Percentiles rank a stretch among this genome's conserved stretches.
phyloP scores from a whole-genome alignment of 805 yeast genomes.

The Candida hungchunana region DNA sequence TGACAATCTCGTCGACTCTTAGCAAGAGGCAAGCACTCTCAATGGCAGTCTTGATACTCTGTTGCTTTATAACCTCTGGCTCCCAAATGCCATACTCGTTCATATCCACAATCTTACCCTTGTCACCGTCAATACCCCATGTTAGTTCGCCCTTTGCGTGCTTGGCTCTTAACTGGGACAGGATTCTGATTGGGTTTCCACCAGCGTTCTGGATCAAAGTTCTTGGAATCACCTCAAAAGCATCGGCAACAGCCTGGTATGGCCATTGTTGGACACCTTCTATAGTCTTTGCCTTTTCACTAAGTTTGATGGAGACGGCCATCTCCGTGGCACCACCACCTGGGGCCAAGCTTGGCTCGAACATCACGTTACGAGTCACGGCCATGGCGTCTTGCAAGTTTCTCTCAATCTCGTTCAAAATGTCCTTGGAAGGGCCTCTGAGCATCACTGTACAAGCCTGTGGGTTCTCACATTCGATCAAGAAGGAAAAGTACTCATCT shows the following conservation, averaged over 20 bases:
- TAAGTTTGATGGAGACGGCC: conserved; percentile 87
- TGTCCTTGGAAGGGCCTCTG: conserved; percentile 97
- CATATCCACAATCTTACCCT: conserved; percentile 95
- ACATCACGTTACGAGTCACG: conserved; percentile 89
- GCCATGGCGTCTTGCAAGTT: conserved; percentile 98
- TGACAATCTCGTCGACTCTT: conserved; percentile 96
- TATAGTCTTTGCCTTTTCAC: conserved; percentile 86
- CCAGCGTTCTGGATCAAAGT: conserved; percentile 97
- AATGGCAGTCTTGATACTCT: conserved; percentile 94
- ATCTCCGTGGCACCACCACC: conserved; percentile 99
- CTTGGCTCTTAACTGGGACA: conserved; percentile 90
- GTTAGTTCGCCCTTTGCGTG: conserved; percentile 88
- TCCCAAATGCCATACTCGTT: conserved; percentile 96
- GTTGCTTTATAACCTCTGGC: conserved; percentile 97
- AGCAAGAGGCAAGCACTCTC: conserved; percentile 93
- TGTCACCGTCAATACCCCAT: conserved; percentile 92
- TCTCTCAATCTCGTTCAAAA: conserved; percentile 92
- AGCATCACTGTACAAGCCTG: conserved; percentile 89
- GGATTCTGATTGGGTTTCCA: conserved; percentile 86
- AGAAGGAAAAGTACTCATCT: conserved; percentile 90
- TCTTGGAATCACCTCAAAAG: conserved; percentile 97
- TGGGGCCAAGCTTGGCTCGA: conserved; percentile 92
- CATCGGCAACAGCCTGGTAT: conserved; percentile 97
- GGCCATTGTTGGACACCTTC: conserved; percentile 99
- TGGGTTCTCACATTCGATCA: conserved; percentile 78